Evolutionary conservation across 1,139 yeast genomes (phyloP).

Genomic region (Scheffersomyces cryptocercus): DNA sequence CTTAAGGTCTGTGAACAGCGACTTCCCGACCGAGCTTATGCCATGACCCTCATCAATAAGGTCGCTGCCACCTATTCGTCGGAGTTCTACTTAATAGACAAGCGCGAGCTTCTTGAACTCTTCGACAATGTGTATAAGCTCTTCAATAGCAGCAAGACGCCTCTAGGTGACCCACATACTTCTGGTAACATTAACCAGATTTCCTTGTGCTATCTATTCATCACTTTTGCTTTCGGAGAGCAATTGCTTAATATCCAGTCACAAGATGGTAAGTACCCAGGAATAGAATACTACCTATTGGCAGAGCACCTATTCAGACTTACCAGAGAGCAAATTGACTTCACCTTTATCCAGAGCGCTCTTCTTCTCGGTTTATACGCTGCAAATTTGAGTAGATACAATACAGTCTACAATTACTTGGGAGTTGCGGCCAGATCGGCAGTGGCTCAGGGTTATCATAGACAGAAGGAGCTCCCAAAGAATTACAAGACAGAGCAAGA

Average conservation of each 20-base stretch:
- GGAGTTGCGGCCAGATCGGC: conserved; percentile 53
- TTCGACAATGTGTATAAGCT: conserved; percentile 16
- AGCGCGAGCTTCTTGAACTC: conserved; percentile 29
- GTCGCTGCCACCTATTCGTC: conserved; percentile 37
- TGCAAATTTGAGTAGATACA: conserved; percentile 49
- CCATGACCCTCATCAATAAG: conserved; percentile 27
- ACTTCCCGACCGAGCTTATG: conserved; percentile 33
- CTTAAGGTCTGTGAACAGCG: conserved; percentile 7
- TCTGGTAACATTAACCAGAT: conserved; percentile 3
- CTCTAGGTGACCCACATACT: too few relatives aligned
- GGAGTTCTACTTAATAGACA: conserved; percentile 42
- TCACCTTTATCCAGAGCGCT: conserved; percentile 46
- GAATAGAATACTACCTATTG: conserved; percentile 37
- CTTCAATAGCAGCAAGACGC: neutral
- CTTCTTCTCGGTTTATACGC: conserved; percentile 47
- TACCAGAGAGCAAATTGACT: conserved; percentile 40
- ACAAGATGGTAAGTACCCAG: conserved; percentile 25
- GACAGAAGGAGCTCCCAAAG: conserved; percentile 24
- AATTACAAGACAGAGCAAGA: neutral
- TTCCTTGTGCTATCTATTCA: conserved; percentile 32
- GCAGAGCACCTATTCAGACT: conserved; percentile 42
- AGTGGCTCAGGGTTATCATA: conserved; percentile 46
- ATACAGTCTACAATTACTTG: conserved; percentile 49
- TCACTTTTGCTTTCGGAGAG: conserved; percentile 39
- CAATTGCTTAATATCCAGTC: conserved; percentile 24